These are phyloP conservation scores for Penicillium fuscoglaucum DNA, from an alignment of 2,329 filamentous ascomycete species.

Conservation along the genomic window DNA sequence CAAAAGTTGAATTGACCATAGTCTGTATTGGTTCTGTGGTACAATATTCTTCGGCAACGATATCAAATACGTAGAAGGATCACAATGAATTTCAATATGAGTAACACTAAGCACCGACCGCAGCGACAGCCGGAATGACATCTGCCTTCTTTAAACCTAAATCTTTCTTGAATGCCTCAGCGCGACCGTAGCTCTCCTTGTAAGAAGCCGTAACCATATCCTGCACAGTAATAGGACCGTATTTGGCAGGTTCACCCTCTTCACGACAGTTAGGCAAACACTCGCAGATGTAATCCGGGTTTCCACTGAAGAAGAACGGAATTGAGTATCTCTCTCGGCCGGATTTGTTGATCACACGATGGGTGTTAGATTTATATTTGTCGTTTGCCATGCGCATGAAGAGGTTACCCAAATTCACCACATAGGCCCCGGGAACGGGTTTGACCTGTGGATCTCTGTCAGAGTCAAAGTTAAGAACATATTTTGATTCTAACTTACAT, in stretches of 20 bases:
- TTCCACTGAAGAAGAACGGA: conserved; percentile 48
- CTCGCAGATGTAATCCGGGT: conserved; percentile 46
- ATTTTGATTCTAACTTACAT: conserved; percentile 20
- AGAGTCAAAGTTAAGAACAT: not conserved
- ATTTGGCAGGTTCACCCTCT: conserved; percentile 41
- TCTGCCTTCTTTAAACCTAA: conserved; percentile 22
- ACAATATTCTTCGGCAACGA: not conserved
- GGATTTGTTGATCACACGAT: conserved; percentile 46
- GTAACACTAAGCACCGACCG: conserved; percentile 18
- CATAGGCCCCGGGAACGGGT: conserved; percentile 31
- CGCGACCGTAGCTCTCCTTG: conserved; percentile 46
- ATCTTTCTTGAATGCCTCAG: conserved; percentile 45
- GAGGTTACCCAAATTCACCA: conserved; percentile 40
- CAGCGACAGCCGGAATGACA: conserved; percentile 7
- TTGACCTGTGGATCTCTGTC: conserved; percentile 18
- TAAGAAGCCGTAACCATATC: conserved; percentile 45
- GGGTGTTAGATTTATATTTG: conserved; percentile 44
- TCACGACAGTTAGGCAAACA: conserved; percentile 46
- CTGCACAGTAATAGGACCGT: conserved; percentile 46
- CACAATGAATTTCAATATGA: not conserved
- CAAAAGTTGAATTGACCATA: not conserved
- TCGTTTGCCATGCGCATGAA: conserved; percentile 48
- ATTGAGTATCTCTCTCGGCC: conserved; percentile 44
- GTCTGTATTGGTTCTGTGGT: rapidly evolving
- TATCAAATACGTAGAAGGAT: not conserved